Base-by-base conservation (phyloP, 2,329 filamentous ascomycete species). In the Aulographum hederae region DNA sequence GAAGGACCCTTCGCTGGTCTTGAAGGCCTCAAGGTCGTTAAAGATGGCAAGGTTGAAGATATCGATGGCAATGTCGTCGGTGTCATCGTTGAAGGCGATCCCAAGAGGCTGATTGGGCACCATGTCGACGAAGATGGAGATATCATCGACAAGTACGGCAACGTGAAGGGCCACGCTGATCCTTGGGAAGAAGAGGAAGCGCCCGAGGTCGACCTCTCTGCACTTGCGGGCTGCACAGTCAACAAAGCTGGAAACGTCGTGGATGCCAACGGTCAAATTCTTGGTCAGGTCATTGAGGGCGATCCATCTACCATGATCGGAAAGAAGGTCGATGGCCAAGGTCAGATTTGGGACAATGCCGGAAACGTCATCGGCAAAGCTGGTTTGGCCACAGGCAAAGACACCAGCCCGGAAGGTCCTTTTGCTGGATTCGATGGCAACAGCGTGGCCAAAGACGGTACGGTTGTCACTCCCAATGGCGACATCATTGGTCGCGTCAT, bases 111-210 rank as follows among this genome's bases (percentile, higher is more conserved):
- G 1, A 69, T 74, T 23, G 81, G 81, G 12, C 75, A 79, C 29
- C 45, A 61, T 6, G 80, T 89, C 13, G 81, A 89, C 35, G 74
- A 81, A 38, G 80, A 91, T 39, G 81, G 81, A 23, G 80, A 89
- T 35, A 72, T 91, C 19, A 62, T 78, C 34, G 81, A 89, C 58
- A 73, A 72, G 50, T 84, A 81, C 46, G 71, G 67, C 35, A 69
- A 67, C 37, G 59, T 66, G 40, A 68, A 68, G 51, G 66, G 66
- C 19, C 64, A 65, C 35, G 65, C 61, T n/a, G 65, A 69, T 45
- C 65, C 63, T 3, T 69, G 60, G 33, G 57, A 65, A 37, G 54
- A 60, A 37, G 53, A 53, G 34, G 66, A 67, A 26, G 53, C 47
- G 34, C 48, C 43, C 30, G 57, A 59, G 41, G 60, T 56, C 6